A percentile compares a stretch with the other conserved stretches of the same genome.
Conservation (phyloP, 176 grass and related monocot genomes). For the Tillandsia fasciculata region DNA sequence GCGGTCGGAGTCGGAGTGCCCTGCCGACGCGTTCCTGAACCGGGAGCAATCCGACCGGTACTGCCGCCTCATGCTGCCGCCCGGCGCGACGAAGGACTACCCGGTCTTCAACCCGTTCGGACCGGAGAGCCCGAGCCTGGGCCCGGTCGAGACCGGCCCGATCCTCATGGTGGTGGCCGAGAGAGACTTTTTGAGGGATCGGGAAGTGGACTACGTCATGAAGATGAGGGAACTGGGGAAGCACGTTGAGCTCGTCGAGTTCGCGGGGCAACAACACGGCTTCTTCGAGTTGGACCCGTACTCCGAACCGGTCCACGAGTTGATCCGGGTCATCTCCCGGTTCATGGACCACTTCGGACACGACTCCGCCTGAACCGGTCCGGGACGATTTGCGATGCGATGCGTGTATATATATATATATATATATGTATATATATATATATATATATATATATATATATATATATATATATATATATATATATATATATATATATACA, state of each 20-base stretch:
- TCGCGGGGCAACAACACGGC: conserved; percentile 18
- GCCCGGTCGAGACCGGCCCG: conserved; percentile 17
- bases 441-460: too few species aligned
- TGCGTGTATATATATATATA: too few species aligned
- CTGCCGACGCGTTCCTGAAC: conserved; percentile 12
- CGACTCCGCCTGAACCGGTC: not conserved
- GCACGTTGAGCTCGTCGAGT: conserved; percentile 16
- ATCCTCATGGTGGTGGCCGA: conserved; percentile 23
- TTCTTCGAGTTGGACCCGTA: conserved; percentile 22
- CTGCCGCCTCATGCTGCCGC: conserved; percentile 32
- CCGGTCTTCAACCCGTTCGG: conserved; percentile 33
- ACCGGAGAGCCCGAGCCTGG: conserved; percentile 16
- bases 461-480: too few species aligned
- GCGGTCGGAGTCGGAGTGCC: conserved; percentile 24
- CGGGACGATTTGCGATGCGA: not conserved
- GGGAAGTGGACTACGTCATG: conserved; percentile 15
- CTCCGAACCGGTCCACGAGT: conserved; percentile 5
- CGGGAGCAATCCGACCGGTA: conserved; percentile 23
- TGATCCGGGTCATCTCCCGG: conserved; percentile 10
- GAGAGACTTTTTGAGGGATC: conserved; percentile 22
- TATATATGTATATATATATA: too few species aligned
- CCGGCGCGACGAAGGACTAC: conserved; percentile 24
- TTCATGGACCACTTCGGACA: not conserved
- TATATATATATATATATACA: too few species aligned
- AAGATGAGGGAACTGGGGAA: conserved; percentile 23